Base-by-base conservation (phyloP, 352 stramenopile genomes). In the Discostella stelligera region DNA sequence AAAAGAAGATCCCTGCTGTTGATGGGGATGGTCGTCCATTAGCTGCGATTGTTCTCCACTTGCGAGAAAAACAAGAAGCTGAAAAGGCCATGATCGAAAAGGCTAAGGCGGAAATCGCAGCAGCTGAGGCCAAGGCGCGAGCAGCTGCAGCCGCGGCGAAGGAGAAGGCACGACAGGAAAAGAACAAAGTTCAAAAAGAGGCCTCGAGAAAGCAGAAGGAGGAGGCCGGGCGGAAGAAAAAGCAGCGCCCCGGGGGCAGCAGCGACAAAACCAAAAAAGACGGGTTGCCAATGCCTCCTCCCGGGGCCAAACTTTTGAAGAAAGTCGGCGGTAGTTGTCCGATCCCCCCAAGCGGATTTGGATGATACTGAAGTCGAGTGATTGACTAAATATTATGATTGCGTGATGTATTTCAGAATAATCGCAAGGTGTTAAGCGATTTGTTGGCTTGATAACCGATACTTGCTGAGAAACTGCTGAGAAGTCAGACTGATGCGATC, bases 1-100 rank as follows among this genome's bases (percentile, higher is more conserved):
- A 44, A 2, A 44, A 44, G 7, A 16, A 56, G 30, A 20, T 23
- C 67, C 23, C 18, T 54, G 37, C 59, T 56, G 20, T 84, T 0
- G 77, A 84, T 54, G 77, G 76, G 21, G 77, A 84, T 59, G 77
- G 77, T 46, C 70, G 66, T 50, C 71, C 77, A 48, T 66, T 84
- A 16, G 67, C 77, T 0, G 77, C 77, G 5, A 69, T 84, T 25
- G 77, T 84, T 13, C 37, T 62, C n/a, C 52, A 80, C 21, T 27
- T 84, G 23, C 77, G 64, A 54, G 48, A 41, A 39, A 79, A 80
- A 59, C 60, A 71, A 58, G 37, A 44, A 8, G 7, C 7, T 44
- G 37, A 44, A 44, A 44, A 44, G 11, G 77, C 66, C 18, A 69
- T 69, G 41, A 63, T 66, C 18, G 48, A 49, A 13, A 78, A 72